Base-by-base conservation (phyloP, 2,329 filamentous ascomycete species). In the Pseudogymnoascus pannorum region DNA sequence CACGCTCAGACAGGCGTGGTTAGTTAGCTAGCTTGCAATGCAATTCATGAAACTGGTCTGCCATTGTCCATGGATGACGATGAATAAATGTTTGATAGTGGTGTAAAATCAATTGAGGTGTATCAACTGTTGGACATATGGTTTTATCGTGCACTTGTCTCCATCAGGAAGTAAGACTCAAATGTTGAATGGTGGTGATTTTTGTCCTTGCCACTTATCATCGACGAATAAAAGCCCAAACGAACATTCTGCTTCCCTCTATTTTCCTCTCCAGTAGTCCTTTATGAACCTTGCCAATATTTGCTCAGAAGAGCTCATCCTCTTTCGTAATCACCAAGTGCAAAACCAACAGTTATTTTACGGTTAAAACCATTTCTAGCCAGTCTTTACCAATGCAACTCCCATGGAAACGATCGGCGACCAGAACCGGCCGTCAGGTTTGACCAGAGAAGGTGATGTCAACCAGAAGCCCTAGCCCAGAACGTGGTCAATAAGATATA, bases 11-110 rank as follows among this genome's bases (percentile, higher is more conserved):
- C 48, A 54, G 48, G 20, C 26, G 26, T 54, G 9, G 48, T 54
- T 11, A 54, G 48, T 54, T 54, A 54, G 48, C 26, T 54, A 54
- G 48, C 48, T 54, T 54, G 48, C 48, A 54, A 54, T 54, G 48
- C 48, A 54, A 54, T 54, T 54, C 48, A 54, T 54, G 48, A 54
- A 54, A 54, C 48, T 31, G 48, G 33, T 31, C 16, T 54, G 26
- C 2, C 7, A 9, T 29, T 31, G 20, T 24, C 40, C 12, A n/a
- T 24, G 18, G 40, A 44, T 11, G 40, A 14, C n/a, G 5, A 24
- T 4, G 12, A 11, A 6, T 24, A n/a, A n/a, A 14, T 18, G 3
- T n/a, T 14, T 44, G 11, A n/a, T 22, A n/a, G 20, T 24, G 20
- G 11, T 8, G 8, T 40, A 40, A 20, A 40, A 40, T 16, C 20